These are phyloP conservation scores for Singerocomus inundabilis DNA, from an alignment of 1,284 basidiomycete species.

Conservation along the genomic window DNA sequence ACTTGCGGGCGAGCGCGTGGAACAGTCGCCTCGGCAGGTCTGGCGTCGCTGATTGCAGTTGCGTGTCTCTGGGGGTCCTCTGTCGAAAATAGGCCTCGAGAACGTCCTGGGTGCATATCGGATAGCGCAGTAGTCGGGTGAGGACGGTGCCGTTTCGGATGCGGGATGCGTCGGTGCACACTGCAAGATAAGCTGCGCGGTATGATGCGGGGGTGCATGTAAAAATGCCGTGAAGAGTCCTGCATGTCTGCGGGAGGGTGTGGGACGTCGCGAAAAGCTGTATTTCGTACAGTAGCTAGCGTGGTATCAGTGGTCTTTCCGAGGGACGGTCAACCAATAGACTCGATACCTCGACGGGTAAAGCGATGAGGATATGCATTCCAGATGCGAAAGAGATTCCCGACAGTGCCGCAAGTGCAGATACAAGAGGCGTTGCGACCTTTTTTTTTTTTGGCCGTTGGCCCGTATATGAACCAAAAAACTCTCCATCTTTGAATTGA, in stretches of 20 bases:
- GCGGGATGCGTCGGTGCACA: constrained; percentile 30
- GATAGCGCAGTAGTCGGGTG: constrained; percentile 58
- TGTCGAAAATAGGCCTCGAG: constrained; percentile 48
- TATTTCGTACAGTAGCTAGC: constrained; percentile 71
- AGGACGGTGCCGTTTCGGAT: constrained; percentile 30
- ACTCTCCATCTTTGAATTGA: neutral
- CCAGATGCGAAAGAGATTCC: constrained; percentile 36
- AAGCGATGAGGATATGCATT: constrained; percentile 31
- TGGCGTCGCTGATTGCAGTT: constrained; percentile 15
- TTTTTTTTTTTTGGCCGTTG: too few species aligned
- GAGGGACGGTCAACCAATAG: neutral
- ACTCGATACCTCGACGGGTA: constrained; percentile 47
- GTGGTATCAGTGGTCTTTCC: constrained; percentile 1
- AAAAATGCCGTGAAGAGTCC: constrained; percentile 51
- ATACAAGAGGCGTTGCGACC: neutral
- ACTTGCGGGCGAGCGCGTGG: constrained; percentile 40
- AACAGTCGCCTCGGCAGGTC: constrained; percentile 67
- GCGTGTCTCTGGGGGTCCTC: neutral
- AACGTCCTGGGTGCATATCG: constrained; percentile 58
- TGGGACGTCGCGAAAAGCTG: constrained; percentile 65
- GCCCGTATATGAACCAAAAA: too few species aligned
- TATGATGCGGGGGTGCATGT: constrained; percentile 49
- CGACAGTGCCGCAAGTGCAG: neutral
- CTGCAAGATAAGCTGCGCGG: constrained; percentile 59
- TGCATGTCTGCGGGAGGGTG: constrained; percentile 55